phyloP scores from a whole-genome alignment of 2,329 filamentous ascomycete species.

The Triangularia verruculosa region DNA sequence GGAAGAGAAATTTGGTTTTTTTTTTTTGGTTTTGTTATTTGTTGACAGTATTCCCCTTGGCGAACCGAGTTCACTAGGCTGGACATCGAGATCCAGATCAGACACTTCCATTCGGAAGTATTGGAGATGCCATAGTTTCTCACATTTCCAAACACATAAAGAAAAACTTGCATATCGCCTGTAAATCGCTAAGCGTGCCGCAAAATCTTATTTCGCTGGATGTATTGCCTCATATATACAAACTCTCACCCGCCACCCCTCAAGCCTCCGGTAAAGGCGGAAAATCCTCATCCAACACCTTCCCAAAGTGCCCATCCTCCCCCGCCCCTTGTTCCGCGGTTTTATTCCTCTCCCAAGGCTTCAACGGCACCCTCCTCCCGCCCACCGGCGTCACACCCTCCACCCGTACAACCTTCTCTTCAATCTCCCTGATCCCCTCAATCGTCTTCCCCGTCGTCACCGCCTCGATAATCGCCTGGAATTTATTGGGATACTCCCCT shows the following conservation, averaged over 20 bases:
- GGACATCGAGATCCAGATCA: too few species aligned
- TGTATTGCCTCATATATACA: background rate
- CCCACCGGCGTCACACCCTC: constrained; percentile 55
- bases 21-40: too few species aligned
- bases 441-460: constrained; percentile 80
- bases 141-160: too few species aligned
- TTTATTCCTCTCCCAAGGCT: constrained; percentile 71
- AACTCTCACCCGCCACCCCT: background rate
- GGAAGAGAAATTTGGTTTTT: too few species aligned
- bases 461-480: constrained; percentile 81
- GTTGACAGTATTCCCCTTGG: too few species aligned
- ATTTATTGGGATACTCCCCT: constrained; percentile 69
- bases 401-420: constrained; percentile 71
- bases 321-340: constrained; percentile 5
- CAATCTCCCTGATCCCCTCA: constrained; percentile 83
- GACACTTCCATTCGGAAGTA: too few species aligned
- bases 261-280: constrained; percentile 30
- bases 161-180: too few species aligned
- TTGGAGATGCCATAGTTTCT: too few species aligned
- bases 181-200: too few species aligned
- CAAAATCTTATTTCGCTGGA: background rate
- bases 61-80: too few species aligned
- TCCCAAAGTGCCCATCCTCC: constrained; percentile 21
- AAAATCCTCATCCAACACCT: constrained; percentile 36
- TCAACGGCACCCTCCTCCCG: constrained; percentile 46